Evolutionary conservation across 345 rosid species (phyloP), one percentile per base, ranked within the genome.

Genomic region (Eucalyptus coolabah): DNA sequence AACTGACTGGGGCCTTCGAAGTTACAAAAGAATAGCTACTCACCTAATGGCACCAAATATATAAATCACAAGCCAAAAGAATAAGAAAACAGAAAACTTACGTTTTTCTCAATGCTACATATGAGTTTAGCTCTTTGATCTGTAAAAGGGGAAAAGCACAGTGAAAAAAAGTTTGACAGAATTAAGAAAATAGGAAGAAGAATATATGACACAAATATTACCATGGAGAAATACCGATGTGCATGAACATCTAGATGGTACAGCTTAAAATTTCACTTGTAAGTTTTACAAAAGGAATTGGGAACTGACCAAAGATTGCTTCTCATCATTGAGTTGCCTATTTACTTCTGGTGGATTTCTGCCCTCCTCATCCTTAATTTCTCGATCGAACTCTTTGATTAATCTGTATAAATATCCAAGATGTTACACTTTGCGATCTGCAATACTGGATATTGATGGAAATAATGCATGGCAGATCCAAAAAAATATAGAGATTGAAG

Each of bases 81-180:
- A 82, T 86, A 86, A 53, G 23, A 54, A 86, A 44, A 24, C 42
- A 40, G 60, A 54, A 60, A 72, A 94, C 98, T 95, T 88, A 98
- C 99, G 98, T 96, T 94, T 98, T 98, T 91, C 99, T 95, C 91
- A 96, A 90, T 23, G 96, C 97, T 89, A 97, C 99, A 56, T 97
- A 98, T 28, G 99, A 95, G 93, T 98, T 97, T 90, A 98, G 95
- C 93, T 98, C 99, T 91, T 97, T 98, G 91, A 98, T 97, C 99
- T 98, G 96, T 92, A 89, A 89, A 89, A 90, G 77, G 18, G 85
- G 7, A 40, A 85, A 89, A 67, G 67, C 50, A 89, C 44, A 77
- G 44, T 60, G 82, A 50, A 53, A 69, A 88, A 82, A 45, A 15
- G 26, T 59, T 53, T 3, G n/a, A 50, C 28, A 26, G 59, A 50